Evolutionary conservation across 306 rosid genomes (phyloP).

Genomic region (Fragaria nilgerrensis): DNA sequence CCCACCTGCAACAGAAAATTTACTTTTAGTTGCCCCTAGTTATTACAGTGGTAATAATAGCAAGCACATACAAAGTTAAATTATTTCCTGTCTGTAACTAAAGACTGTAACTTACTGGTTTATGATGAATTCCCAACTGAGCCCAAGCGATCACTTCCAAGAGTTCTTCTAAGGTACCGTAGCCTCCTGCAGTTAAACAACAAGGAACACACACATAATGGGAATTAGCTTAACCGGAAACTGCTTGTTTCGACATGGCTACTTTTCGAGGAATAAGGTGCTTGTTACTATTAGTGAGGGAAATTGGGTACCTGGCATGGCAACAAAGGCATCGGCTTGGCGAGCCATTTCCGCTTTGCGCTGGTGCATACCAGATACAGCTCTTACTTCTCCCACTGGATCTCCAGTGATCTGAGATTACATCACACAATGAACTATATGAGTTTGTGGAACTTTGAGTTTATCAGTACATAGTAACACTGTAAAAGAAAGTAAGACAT

Average conservation of each 20-base stretch:
- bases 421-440: background rate
- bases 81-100: background rate
- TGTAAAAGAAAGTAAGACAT: background rate
- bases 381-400: conserved; percentile 81
- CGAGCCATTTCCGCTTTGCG: conserved; percentile 97
- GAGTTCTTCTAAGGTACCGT: conserved; percentile 88
- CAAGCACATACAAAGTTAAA: background rate
- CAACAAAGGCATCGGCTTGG: conserved; percentile 92
- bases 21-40: background rate
- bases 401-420: conserved; percentile 73
- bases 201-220: background rate
- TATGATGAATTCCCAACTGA: conserved; percentile 87
- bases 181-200: conserved; percentile 59
- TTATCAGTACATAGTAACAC: background rate
- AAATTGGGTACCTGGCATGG: conserved; percentile 65
- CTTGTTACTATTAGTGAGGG: background rate
- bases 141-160: conserved; percentile 94
- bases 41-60: background rate
- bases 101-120: conserved; percentile 55
- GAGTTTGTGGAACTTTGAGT: background rate
- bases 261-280: background rate
- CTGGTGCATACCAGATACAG: conserved; percentile 89
- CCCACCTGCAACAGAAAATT: conserved; percentile 62
- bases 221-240: background rate
- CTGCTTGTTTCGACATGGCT: background rate